Evolutionary conservation across 2,329 filamentous ascomycete species (phyloP), one percentile per base, ranked within the genome.

Genomic region (Cercospora sp.): DNA sequence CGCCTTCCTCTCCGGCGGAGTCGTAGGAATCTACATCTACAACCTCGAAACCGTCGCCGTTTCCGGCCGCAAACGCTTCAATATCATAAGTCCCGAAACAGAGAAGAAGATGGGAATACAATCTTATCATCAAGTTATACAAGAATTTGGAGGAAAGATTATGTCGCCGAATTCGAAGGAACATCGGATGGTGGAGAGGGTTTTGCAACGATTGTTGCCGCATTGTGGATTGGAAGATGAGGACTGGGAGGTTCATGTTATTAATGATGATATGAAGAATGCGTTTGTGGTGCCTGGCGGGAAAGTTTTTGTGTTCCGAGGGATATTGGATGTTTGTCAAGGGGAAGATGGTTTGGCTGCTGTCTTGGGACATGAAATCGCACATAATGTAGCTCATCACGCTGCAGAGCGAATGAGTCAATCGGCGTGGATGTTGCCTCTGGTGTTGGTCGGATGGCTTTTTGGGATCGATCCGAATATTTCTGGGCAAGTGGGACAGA

Each of bases 281-380:
- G 91, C 91, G 0, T 93, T 94, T 75, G 91, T 94, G 1, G 84
- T 93, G 5, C 91, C 91, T 0, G 91, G 78, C 4, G 91, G 91
- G 26, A 93, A 93, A 74, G 91, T 94, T 0, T 94, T 94, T 76
- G 91, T 94, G 1, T 90, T 88, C 75, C 90, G 87, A 70, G 91
- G 91, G 42, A 88, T 94, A 33, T 79, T 94, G 64, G 84, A 85
- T n/a, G 81, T 92, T 23, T 90, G 89, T 67, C 77, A 83, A 63
- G 88, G 83, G 73, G 90, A 93, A 66, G 86, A 90, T 75, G 89
- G 88, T 3, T 82, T 94, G 28, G 91, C 91, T 4, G 87, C 91
- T 1, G 90, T 94, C 2, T 82, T 94, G 13, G 90, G 90, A 13
- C 91, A 94, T 79, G 91, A 94, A 81, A 91, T 94, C 69, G 90